Evolutionary conservation across 306 rosid genomes (phyloP).

Genomic region (Castanospermum australe): DNA sequence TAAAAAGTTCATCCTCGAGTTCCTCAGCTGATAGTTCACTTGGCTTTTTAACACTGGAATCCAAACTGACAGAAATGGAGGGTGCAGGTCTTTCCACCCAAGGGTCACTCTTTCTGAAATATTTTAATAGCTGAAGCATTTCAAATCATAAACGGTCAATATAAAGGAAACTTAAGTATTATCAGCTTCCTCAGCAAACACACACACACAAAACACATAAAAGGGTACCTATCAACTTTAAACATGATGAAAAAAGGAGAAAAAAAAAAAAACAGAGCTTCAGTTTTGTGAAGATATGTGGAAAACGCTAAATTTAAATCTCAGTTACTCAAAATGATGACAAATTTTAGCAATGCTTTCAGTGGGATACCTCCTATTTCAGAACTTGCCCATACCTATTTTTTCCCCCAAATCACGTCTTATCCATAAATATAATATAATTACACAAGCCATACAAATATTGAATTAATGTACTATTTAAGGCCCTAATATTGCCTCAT

Average conservation of each 20-base stretch:
- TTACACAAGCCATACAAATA: background rate
- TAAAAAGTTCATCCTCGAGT: conserved; percentile 60
- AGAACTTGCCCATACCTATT: background rate
- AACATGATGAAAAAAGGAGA: background rate
- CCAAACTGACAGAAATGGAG: conserved; percentile 2
- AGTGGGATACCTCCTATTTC: background rate
- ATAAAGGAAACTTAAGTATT: background rate
- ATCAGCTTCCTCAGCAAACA: background rate
- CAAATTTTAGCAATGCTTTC: background rate
- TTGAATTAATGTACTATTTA: background rate
- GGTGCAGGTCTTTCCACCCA: conserved; percentile 51
- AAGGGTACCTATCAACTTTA: background rate
- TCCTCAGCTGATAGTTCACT: conserved; percentile 27
- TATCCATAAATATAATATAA: background rate
- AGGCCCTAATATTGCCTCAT: background rate
- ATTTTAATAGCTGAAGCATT: conserved; percentile 60
- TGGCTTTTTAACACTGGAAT: conserved; percentile 29
- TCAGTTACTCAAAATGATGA: background rate
- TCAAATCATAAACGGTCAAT: conserved; percentile 24
- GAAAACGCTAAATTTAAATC: background rate
- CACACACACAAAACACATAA: background rate
- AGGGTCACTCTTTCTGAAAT: conserved; percentile 63
- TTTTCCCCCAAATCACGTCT: background rate
- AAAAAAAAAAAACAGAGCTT: background rate
- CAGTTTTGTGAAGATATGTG: conserved; percentile 10